Evolutionary conservation across 805 yeast species (phyloP).

Genomic region (Spathaspora hagerdaliae): DNA sequence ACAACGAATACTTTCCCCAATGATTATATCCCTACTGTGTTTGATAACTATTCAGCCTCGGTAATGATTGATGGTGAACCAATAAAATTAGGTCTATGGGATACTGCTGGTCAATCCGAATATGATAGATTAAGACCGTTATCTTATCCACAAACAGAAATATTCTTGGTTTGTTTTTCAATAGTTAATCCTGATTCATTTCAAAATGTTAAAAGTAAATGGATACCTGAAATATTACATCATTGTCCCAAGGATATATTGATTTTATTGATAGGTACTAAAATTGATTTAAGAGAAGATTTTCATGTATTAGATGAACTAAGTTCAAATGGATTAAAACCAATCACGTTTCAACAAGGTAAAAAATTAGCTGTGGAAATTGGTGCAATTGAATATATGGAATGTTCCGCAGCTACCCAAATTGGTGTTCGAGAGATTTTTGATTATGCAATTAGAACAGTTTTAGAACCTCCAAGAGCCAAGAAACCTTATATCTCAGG

Average conservation of each 20-base stretch:
- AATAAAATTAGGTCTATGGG: conserved; percentile 86
- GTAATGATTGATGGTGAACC: conserved; percentile 80
- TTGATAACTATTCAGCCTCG: conserved; percentile 85
- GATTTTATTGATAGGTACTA: conserved; percentile 81
- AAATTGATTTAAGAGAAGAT: conserved; percentile 80
- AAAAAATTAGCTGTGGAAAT: conserved; percentile 61
- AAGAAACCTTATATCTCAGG: background rate
- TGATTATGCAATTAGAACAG: conserved; percentile 74
- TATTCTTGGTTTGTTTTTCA: conserved; percentile 82
- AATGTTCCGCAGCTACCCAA: conserved; percentile 90
- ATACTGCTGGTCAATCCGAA: conserved; percentile 94
- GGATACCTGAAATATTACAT: conserved; percentile 80
- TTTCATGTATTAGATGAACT: conserved; percentile 69
- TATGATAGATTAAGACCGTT: conserved; percentile 86
- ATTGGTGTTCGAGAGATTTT: conserved; percentile 81
- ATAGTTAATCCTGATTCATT: conserved; percentile 77
- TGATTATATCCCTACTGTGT: conserved; percentile 91
- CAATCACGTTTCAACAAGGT: conserved; percentile 63
- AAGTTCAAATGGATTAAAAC: conserved; percentile 56
- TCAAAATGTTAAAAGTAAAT: conserved; percentile 71
- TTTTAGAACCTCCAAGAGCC: conserved; percentile 47
- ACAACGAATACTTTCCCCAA: conserved; percentile 91
- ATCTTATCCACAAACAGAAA: conserved; percentile 89
- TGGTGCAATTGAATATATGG: conserved; percentile 71
- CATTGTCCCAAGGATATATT: conserved; percentile 71